Conservation (phyloP, 768 basidiomycete species). For the Suillus discolor region DNA sequence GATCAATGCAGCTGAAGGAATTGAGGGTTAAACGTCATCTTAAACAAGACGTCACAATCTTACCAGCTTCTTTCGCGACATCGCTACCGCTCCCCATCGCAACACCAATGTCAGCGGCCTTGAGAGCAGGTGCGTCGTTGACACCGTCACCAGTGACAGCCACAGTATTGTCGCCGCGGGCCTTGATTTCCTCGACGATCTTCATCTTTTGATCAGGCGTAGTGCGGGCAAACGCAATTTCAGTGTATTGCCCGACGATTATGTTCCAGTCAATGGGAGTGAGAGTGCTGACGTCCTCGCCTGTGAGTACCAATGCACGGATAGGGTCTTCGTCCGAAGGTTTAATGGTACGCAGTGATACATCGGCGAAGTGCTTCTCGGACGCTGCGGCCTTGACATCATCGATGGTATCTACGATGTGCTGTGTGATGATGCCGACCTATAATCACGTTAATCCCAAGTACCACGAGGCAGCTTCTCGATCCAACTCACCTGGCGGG, state of each 20-base stretch:
- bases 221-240: slow-evolving; percentile 56
- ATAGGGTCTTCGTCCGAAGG: slow-evolving; percentile 40
- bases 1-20: slow-evolving; percentile 42
- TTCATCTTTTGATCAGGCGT: slow-evolving; percentile 60
- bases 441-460: slow-evolving; percentile 18
- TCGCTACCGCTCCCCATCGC: slow-evolving; percentile 53
- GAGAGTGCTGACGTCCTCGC: slow-evolving; percentile 43
- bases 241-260: slow-evolving; percentile 38
- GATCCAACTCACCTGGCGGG: slow-evolving; percentile 40
- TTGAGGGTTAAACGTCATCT: background rate
- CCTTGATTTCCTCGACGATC: slow-evolving; percentile 57
- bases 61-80: slow-evolving; percentile 57
- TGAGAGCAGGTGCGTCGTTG: slow-evolving; percentile 53
- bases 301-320: slow-evolving; percentile 45
- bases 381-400: slow-evolving; percentile 26
- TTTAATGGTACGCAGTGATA: slow-evolving; percentile 30
- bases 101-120: slow-evolving; percentile 57
- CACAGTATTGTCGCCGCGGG: slow-evolving; percentile 48
- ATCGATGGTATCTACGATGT: slow-evolving; percentile 37
- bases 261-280: slow-evolving; percentile 41
- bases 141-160: slow-evolving; percentile 62
- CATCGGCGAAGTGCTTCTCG: slow-evolving; percentile 20
- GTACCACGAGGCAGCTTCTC: background rate
- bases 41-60: slow-evolving; percentile 16
- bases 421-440: slow-evolving; percentile 46